phyloP scores from a whole-genome alignment of 805 yeast genomes.

The Blastobotrys parvus region DNA sequence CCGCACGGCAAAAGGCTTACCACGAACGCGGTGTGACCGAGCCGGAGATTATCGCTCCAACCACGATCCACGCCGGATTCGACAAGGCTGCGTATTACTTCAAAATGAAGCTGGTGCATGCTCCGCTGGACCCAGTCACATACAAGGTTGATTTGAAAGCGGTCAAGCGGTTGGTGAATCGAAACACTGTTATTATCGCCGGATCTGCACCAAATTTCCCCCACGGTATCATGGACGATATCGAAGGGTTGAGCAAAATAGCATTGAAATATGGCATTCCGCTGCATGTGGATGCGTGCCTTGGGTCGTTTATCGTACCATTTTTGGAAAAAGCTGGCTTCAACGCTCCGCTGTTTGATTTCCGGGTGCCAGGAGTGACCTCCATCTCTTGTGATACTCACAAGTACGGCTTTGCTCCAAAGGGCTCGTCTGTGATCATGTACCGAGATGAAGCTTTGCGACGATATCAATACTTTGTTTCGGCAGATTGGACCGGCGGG shows the following conservation, averaged over 20 bases:
- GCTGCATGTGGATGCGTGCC: constrained; percentile 90
- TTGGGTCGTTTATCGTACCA: constrained; percentile 86
- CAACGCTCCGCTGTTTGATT: constrained; percentile 60
- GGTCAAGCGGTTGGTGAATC: constrained; percentile 58
- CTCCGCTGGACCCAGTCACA: constrained; percentile 59
- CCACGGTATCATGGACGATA: constrained; percentile 91
- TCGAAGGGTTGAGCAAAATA: constrained; percentile 56
- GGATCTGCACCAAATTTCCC: constrained; percentile 98
- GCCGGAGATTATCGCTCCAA: constrained; percentile 88
- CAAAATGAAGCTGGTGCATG: constrained; percentile 75
- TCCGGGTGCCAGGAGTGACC: constrained; percentile 81
- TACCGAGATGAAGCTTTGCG: constrained; percentile 64
- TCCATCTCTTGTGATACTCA: constrained; percentile 99
- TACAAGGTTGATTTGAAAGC: constrained; percentile 57
- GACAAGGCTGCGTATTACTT: constrained; percentile 90
- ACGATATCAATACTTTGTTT: constrained; percentile 73
- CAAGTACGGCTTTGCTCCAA: constrained; percentile 97
- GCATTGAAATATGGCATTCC: constrained; percentile 69
- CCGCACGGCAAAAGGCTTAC: constrained; percentile 73
- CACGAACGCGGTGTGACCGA: constrained; percentile 44
- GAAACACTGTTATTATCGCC: constrained; percentile 71
- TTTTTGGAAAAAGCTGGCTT: constrained; percentile 61
- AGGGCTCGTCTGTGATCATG: constrained; percentile 90
- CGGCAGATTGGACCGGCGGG: constrained; percentile 89
- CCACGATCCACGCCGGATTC: constrained; percentile 88